Base-by-base conservation (phyloP, 768 basidiomycete species). In the Boletus reticuloceps region DNA sequence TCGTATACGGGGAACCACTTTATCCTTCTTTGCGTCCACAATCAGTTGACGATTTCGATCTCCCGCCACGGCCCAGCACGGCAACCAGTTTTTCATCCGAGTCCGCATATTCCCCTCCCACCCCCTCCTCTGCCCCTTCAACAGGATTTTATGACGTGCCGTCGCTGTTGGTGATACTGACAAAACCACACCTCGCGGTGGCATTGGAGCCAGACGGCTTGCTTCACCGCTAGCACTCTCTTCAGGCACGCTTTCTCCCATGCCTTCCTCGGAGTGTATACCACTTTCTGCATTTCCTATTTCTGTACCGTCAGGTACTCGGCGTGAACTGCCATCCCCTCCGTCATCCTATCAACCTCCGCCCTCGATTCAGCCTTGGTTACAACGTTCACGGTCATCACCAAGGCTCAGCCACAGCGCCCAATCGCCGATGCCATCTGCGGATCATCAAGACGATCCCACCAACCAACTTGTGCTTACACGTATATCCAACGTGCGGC, bases 61-160 rank as follows among this genome's bases (percentile, higher is more conserved):
- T 59, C 46, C 67, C 59, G 20, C 65, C 64, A 34, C 61, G 62
- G 40, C 70, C 58, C 1, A 66, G 51, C 20, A 70, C 58, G 47
- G 67, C 65, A 38, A 68, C 63, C 17, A 83, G 79, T 51, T 79
- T 81, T 39, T 77, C 78, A 12, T 73, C 79, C 22, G 82, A 82
- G 49, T 82, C 81, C 0, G 67, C 75, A 3, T 74, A 69, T 59
- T 79, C 73, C 55, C 77, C 78, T 5, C 59, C 63, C n/a, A 72
- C 75, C 0, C 71, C 70, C 1, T 64, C 75, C 2, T 74, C 70
- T 5, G 74, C 79, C 2, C 81, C 81, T 13, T 77, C 80, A 0
- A 61, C 66, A 0, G 62, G 61, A 19, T 72, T 57, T 39, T 70
- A 55, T 45, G 66, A 62, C 20, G 19, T 36, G 4, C 49, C 60